Evolutionary conservation across 2,329 filamentous ascomycete species (phyloP).

Genomic region (Leptoxyphium fumago): DNA sequence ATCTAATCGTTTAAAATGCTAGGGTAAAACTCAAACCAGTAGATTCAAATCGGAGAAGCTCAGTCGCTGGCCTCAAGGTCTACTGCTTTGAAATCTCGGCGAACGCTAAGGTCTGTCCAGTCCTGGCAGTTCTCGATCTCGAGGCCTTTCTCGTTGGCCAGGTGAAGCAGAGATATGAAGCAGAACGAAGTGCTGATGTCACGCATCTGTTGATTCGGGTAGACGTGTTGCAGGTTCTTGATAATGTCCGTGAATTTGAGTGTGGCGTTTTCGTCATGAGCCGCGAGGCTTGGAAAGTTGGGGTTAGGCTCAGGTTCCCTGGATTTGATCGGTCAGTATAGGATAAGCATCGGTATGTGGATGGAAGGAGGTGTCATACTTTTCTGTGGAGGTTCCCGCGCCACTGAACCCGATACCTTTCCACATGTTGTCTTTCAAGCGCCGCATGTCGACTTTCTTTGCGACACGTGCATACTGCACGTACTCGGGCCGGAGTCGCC

Average conservation of each 20-base stretch:
- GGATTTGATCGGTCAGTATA: neutral
- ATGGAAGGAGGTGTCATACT: constrained; percentile 10
- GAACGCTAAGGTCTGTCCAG: constrained; percentile 34
- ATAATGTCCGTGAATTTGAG: constrained; percentile 86
- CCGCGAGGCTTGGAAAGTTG: constrained; percentile 18
- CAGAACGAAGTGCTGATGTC: constrained; percentile 90
- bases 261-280: constrained; percentile 28
- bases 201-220: constrained; percentile 70
- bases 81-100: constrained; percentile 28
- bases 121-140: constrained; percentile 51
- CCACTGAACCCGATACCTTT: constrained; percentile 38
- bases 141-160: constrained; percentile 86
- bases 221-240: constrained; percentile 74
- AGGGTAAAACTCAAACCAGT: no score
- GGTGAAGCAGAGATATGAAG: constrained; percentile 82
- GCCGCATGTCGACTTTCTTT: constrained; percentile 51
- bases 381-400: constrained; percentile 1
- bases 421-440: constrained; percentile 53
- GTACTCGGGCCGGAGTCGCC: constrained; percentile 47
- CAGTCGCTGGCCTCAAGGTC: neutral
- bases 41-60: neutral
- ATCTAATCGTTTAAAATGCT: no score
- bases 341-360: no score
- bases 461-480: constrained; percentile 51
- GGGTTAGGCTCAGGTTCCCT: constrained; percentile 8